Conservation (phyloP, 371 early-diverging fungal genomes). For the Mucor saturninus region DNA sequence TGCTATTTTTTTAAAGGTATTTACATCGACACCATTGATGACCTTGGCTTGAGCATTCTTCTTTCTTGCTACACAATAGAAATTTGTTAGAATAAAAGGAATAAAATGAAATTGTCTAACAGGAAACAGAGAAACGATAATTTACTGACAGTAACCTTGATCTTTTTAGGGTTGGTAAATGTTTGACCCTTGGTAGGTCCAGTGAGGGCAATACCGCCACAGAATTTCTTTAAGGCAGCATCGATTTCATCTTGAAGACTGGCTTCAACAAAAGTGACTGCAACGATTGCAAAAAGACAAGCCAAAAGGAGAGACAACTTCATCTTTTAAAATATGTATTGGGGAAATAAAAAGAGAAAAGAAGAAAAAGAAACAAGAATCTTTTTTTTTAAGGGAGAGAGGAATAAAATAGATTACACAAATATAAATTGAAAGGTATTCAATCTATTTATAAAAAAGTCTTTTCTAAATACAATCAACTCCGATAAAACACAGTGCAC, state of each 20-base stretch:
- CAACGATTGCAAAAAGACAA: slow-evolving; percentile 32
- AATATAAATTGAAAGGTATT: neutral
- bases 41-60: slow-evolving; percentile 49
- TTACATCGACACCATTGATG: slow-evolving; percentile 51
- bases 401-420: neutral
- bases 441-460: slow-evolving; percentile 1
- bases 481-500: neutral
- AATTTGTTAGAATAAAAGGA: neutral
- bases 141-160: slow-evolving; percentile 54
- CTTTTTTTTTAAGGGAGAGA: neutral
- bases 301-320: slow-evolving; percentile 35
- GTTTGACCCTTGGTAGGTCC: slow-evolving; percentile 40
- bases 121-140: slow-evolving; percentile 7
- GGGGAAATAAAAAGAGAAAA: neutral
- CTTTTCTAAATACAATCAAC: neutral
- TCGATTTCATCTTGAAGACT: slow-evolving; percentile 52
- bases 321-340: slow-evolving; percentile 25
- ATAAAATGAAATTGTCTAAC: neutral
- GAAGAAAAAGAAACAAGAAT: neutral
- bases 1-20: neutral
- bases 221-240: slow-evolving; percentile 51
- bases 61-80: slow-evolving; percentile 36
- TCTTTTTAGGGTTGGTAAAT: slow-evolving; percentile 43
- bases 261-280: slow-evolving; percentile 41
- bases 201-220: slow-evolving; percentile 44